Evolutionary conservation across 768 basidiomycete species (phyloP), one percentile per base, ranked within the genome.

Genomic region (Agaricus blazei): DNA sequence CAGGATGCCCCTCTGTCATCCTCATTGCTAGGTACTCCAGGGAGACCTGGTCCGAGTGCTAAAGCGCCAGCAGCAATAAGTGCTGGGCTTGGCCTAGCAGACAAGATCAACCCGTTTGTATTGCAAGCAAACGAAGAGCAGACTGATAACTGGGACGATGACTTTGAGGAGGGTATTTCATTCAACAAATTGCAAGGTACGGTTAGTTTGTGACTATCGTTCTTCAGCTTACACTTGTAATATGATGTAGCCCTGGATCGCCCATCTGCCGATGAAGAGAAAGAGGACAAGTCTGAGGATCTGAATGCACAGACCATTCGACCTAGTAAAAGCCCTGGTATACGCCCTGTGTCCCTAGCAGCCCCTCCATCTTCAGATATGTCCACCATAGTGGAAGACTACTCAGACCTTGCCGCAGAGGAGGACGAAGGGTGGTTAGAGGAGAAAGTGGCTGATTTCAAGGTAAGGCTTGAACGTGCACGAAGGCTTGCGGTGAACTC

Each of bases 71-170:
- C 72, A 1, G 70, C 69, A 41, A 58, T 59, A 23, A 76, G 75
- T 53, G 65, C 66, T 28, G 75, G 69, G 7, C 67, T 73, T 29
- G 72, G 76, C 53, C 69, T 80, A 41, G 75, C 70, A 15, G 79
- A 80, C 60, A 81, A 80, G 67, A 78, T 79, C 41, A 75, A 87
- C 48, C 87, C 81, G 3, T 85, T 88, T 59, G 80, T 76, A 14
- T 70, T 90, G 24, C 86, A 84, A 56, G 79, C 82, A 24, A 88
- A 87, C 15, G 89, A 94, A 72, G 87, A 92, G 60, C 89, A 91
- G 66, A 89, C 87, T 1, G 94, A 97, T 66, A 96, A 94, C 60
- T 99, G 97, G 97, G 97, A 99, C 64, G 92, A 94, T 60, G 97
- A 99, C 65, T 99, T 99, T 60, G 93, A 94, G 66, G 93, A 92